Conservation (phyloP, 352 stramenopile species). For the Thalassiosira hispida region DNA sequence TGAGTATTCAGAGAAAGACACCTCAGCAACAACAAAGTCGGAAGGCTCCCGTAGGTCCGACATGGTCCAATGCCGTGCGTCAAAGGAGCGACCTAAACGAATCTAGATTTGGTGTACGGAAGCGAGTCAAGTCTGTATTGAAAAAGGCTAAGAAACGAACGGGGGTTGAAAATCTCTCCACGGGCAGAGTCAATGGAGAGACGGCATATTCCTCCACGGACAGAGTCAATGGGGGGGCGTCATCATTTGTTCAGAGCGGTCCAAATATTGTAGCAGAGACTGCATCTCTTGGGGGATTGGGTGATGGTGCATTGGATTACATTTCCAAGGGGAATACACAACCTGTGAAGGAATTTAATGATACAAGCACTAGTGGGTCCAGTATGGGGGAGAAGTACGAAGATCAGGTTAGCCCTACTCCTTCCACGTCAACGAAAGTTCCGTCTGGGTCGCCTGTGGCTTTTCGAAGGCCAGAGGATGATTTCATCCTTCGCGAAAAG, state of each 20-base stretch:
- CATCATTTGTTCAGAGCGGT: slow-evolving; percentile 17
- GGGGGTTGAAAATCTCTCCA: slow-evolving; percentile 66
- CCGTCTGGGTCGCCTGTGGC: slow-evolving; percentile 4
- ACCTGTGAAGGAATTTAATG: background rate
- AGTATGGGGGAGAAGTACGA: slow-evolving; percentile 18
- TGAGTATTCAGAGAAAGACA: slow-evolving; percentile 18
- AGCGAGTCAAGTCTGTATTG: slow-evolving; percentile 65
- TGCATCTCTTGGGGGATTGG: slow-evolving; percentile 63
- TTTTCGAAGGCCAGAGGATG: slow-evolving; percentile 29
- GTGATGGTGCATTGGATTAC: slow-evolving; percentile 19
- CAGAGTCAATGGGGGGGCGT: background rate
- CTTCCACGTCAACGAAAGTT: slow-evolving; percentile 3
- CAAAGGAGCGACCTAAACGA: slow-evolving; percentile 42
- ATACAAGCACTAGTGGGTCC: background rate
- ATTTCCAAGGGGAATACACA: background rate
- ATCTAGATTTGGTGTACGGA: slow-evolving; percentile 66
- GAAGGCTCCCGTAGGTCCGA: background rate
- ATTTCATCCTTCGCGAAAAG: slow-evolving; percentile 14
- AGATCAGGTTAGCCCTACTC: background rate
- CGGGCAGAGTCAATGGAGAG: background rate
- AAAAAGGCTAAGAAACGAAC: slow-evolving; percentile 72
- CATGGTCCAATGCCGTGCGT: slow-evolving; percentile 46
- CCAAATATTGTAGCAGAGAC: slow-evolving; percentile 61
- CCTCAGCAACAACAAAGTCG: background rate
- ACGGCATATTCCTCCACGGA: slow-evolving; percentile 34